A percentile compares a stretch with the other conserved stretches of the same genome.
phyloP scores from a whole-genome alignment of 371 early-diverging fungal genomes.

The Apophysomyces ossiformis region DNA sequence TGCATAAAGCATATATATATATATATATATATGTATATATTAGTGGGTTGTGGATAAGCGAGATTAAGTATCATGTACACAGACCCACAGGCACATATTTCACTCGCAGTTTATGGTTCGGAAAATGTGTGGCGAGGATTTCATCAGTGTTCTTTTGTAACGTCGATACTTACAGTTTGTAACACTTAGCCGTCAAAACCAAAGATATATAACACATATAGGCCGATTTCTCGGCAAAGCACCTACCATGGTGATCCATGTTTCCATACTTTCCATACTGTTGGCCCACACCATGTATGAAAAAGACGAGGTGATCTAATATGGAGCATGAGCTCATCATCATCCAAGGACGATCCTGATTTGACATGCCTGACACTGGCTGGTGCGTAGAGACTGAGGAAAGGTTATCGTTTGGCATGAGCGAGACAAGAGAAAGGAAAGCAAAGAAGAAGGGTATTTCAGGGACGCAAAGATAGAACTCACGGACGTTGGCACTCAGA shows the following conservation, averaged over 20 bases:
- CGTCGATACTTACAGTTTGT: conserved; percentile 33
- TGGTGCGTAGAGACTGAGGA: background rate
- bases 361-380: background rate
- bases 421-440: background rate
- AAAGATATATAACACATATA: background rate
- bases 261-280: conserved; percentile 60
- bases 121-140: conserved; percentile 53
- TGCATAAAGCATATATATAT: background rate
- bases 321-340: background rate
- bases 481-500: background rate
- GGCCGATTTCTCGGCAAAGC: background rate
- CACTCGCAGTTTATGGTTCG: conserved; percentile 39
- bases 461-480: background rate
- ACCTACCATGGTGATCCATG: conserved; percentile 55
- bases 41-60: background rate
- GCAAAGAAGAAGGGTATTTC: background rate
- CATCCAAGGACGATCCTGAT: background rate
- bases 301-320: conserved; percentile 56
- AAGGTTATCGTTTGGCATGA: background rate
- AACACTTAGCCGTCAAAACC: background rate
- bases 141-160: conserved; percentile 59
- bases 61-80: background rate
- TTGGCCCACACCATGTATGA: conserved; percentile 76
- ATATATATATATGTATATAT: background rate
- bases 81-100: conserved; percentile 59